Base-by-base conservation (phyloP, 352 stramenopile species). In the Globisporangium cederbergense region DNA sequence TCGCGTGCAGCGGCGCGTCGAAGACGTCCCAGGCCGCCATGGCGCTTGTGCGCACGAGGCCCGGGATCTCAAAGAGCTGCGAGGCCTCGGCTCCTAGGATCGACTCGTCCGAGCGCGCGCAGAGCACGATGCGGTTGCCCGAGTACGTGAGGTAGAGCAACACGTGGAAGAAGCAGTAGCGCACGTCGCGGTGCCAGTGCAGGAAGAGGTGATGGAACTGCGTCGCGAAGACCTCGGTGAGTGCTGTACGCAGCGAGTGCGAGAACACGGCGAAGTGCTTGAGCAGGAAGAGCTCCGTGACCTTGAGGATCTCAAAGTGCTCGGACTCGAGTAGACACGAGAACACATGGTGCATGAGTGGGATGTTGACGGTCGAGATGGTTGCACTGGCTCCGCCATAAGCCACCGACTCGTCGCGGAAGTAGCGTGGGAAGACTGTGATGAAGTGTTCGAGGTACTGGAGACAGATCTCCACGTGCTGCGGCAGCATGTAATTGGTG, bases 181-280 rank as follows among this genome's bases (percentile, higher is more conserved):
- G 83, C 30, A 95, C 86, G 74, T 95, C 86, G 52, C 82, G 83
- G 67, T 89, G 80, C 86, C 86, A 95, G 66, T 95, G 86, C 42
- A 92, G 68, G 64, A 95, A 91, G 30, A 95, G 76, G 2, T 73
- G 74, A 40, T 73, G 75, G 38, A 91, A 79, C 52, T 90, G 72
- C 30, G 46, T 65, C 0, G 73, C 78, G 13, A 93, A 78, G 34
- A 88, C 60, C 18, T 70, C 60, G 11, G 74, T 74, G 30, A 95
- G 61, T 34, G 79, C 70, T 1, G 77, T 51, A n/a, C 88, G 86
- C 43, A 95, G 61, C 25, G 71, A 63, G 25, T 85, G 64, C 13
- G 84, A 91, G 53, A 93, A 66, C 0, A 57, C 51, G 16, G 30
- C 60, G 43, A 88, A 91, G 66, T 87, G 74, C 70, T 84, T 80